Evolutionary conservation across 345 rosid species (phyloP), one percentile per base, ranked within the genome.

Genomic region (Zanthoxylum bungeanum): DNA sequence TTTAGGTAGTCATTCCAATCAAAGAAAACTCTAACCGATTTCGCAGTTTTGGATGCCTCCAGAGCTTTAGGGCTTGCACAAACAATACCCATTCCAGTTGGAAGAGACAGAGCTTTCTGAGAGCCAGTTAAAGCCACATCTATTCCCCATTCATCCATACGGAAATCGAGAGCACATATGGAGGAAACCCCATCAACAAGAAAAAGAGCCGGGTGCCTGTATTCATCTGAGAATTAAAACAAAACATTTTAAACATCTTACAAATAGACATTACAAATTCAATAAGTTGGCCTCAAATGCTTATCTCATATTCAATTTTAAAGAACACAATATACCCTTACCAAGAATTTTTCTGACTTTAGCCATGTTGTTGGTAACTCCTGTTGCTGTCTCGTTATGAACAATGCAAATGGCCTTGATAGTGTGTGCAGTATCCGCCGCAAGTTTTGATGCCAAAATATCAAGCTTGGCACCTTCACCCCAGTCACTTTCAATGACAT

Each of bases 141-240:
- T 4, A 95, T 78, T 65, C 99, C 97, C 98, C 98, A 93, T 78
- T 93, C 98, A 64, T 93, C 98, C 98, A 93, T 91, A 47, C 97
- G 97, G 74, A 95, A 95, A 81, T 95, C 99, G 42, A 95, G 86
- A 3, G 99, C 99, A 72, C 99, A 92, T 25, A 95, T 95, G 70
- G 99, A 95, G 36, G 99, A 95, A 39, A 95, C 99, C 73, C 99
- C 99, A 77, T 92, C 99, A 31, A 95, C 99, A 44, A 95, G 88
- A 17, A 95, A 28, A 74, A 95, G 83, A 69, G 99, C 99, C 0
- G 99, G 98, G 76, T 95, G 99, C 70, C 85, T 78, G 84, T 92
- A 91, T 61, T 95, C 89, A 88, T 95, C 98, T 95, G 89, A 37
- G 42, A 68, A 59, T 22, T 59, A 16, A 47, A 27, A 47, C 52